Conservation (phyloP, 2,329 filamentous ascomycete genomes). For the Arthrobotrys sphaeroides region DNA sequence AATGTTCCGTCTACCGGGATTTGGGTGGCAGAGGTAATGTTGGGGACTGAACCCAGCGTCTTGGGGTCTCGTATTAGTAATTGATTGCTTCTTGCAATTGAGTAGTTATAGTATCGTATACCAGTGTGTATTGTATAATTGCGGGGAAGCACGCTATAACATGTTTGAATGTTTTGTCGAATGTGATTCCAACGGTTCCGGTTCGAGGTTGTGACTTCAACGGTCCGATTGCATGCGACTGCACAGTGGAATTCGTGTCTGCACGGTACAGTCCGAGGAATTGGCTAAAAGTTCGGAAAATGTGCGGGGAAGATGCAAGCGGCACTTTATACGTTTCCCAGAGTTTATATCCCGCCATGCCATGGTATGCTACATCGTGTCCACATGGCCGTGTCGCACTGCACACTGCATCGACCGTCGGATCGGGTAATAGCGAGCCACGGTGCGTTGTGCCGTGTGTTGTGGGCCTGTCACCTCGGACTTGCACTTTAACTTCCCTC, state of each 20-base stretch:
- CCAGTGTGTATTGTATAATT: no score
- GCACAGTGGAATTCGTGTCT: no score
- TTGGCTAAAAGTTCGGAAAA: background rate
- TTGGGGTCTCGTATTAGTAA: no score
- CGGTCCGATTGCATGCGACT: no score
- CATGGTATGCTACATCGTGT: background rate
- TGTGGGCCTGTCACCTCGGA: background rate
- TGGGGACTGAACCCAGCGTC: background rate
- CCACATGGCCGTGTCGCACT: no score
- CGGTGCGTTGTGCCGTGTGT: constrained; percentile 3
- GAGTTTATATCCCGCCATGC: background rate
- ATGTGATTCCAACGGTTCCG: no score
- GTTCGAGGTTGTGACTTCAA: no score
- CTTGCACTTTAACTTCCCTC: background rate
- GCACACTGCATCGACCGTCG: background rate
- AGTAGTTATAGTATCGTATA: no score
- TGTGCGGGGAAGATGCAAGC: background rate
- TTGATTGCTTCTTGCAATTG: no score
- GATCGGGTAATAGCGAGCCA: background rate
- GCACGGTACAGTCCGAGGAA: background rate
- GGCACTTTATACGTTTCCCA: background rate
- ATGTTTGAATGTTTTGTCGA: no score
- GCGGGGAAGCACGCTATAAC: background rate
- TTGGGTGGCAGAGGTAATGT: background rate
- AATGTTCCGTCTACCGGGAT: background rate